phyloP scores from a whole-genome alignment of 805 yeast genomes.

The Wickerhamomyces ciferrii region DNA sequence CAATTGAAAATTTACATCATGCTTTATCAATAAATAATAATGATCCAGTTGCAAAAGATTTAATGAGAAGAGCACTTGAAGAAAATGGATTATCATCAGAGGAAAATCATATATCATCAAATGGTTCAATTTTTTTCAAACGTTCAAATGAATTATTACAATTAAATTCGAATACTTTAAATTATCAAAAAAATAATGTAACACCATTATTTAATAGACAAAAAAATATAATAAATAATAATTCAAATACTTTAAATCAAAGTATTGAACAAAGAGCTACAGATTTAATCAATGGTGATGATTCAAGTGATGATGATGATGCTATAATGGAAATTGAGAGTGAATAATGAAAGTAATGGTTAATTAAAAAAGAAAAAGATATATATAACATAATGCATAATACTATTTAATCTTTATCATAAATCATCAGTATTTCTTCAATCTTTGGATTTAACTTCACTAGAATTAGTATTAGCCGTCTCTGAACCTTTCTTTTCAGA shows the following conservation, averaged over 20 bases:
- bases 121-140: constrained; percentile 20
- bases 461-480: background rate
- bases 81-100: constrained; percentile 31
- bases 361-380: too few relatives aligned
- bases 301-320: constrained; percentile 45
- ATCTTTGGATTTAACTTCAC: background rate
- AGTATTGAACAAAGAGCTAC: background rate
- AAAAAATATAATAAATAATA: constrained; percentile 4
- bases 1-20: constrained; percentile 73
- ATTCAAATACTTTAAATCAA: constrained; percentile 8
- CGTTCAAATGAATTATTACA: constrained; percentile 21
- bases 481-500: background rate
- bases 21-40: constrained; percentile 75
- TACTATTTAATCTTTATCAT: too few relatives aligned
- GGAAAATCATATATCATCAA: background rate
- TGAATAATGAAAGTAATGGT: constrained; percentile 25
- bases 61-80: constrained; percentile 74
- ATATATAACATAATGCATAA: background rate
- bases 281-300: constrained; percentile 24
- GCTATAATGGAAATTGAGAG: constrained; percentile 55
- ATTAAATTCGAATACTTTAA: constrained; percentile 22
- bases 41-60: constrained; percentile 80
- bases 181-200: constrained; percentile 15
- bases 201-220: constrained; percentile 25
- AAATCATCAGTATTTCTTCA: too few relatives aligned